Evolutionary conservation across 495 filamentous ascomycete species (phyloP).

Genomic region (Chaetomium cochliodes): DNA sequence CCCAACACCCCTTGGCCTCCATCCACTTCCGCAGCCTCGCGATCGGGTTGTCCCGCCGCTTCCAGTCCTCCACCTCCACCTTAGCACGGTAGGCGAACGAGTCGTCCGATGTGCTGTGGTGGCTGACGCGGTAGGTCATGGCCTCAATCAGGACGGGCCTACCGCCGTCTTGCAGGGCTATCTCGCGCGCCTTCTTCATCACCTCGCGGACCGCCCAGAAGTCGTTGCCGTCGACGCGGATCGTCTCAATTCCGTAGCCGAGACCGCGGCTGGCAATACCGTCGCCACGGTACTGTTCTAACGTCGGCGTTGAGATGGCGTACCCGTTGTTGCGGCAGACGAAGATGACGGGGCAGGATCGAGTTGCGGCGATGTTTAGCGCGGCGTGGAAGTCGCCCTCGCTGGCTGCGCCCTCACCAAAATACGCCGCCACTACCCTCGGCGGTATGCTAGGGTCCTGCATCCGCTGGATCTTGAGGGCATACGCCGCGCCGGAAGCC

Average conservation of each 20-base stretch:
- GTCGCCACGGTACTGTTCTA: constrained; percentile 96
- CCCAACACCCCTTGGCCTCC: constrained; percentile 76
- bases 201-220: constrained; percentile 90
- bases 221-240: constrained; percentile 95
- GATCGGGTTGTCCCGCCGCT: constrained; percentile 91
- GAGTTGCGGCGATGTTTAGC: constrained; percentile 92
- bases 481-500: constrained; percentile 90
- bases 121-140: constrained; percentile 95
- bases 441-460: constrained; percentile 63
- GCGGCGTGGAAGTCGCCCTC: constrained; percentile 98
- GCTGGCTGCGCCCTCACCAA: constrained; percentile 95
- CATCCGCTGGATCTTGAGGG: constrained; percentile 78
- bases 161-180: constrained; percentile 75
- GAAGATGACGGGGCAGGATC: constrained; percentile 88
- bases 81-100: constrained; percentile 92
- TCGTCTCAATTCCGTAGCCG: constrained; percentile 96
- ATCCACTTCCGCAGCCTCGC: constrained; percentile 89
- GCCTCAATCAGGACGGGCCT: constrained; percentile 86
- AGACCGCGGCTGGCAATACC: constrained; percentile 93
- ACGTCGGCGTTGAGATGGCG: constrained; percentile 89
- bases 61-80: constrained; percentile 98
- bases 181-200: constrained; percentile 70
- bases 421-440: constrained; percentile 82
- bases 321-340: constrained; percentile 98
- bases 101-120: constrained; percentile 98